These are phyloP conservation scores for Yarrowia deformans DNA, from an alignment of 805 yeast species.

Conservation along the genomic window DNA sequence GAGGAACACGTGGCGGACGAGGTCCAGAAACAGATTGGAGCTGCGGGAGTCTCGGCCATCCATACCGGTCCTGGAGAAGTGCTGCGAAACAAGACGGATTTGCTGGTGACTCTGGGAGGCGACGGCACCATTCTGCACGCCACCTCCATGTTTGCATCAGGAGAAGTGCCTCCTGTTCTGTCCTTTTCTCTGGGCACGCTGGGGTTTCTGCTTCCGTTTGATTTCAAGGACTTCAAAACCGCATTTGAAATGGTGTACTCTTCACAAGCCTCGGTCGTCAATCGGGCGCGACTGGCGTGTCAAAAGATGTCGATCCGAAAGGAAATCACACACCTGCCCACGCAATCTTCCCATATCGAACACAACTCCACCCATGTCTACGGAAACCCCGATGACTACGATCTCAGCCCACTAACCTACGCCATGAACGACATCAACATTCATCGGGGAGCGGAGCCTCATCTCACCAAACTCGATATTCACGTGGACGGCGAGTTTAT, in stretches of 20 bases:
- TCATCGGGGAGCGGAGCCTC: slow-evolving; percentile 89
- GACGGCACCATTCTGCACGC: slow-evolving; percentile 93
- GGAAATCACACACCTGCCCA: slow-evolving; percentile 37
- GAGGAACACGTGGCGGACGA: slow-evolving; percentile 79
- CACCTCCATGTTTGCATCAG: slow-evolving; percentile 74
- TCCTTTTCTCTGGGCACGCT: slow-evolving; percentile 90
- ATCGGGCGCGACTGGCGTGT: slow-evolving; percentile 81
- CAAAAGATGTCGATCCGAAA: slow-evolving; percentile 47
- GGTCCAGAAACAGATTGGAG: slow-evolving; percentile 49
- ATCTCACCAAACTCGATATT: slow-evolving; percentile 82
- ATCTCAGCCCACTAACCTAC: slow-evolving; percentile 56
- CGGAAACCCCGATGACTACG: slow-evolving; percentile 34
- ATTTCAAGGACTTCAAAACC: slow-evolving; percentile 64
- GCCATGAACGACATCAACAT: slow-evolving; percentile 93
- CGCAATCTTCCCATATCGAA: slow-evolving; percentile 20
- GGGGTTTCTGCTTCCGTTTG: slow-evolving; percentile 89
- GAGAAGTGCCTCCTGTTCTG: slow-evolving; percentile 80
- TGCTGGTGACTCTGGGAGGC: slow-evolving; percentile 91
- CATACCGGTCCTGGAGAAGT: slow-evolving; percentile 67
- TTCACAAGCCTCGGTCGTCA: slow-evolving; percentile 73
- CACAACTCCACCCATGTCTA: slow-evolving; percentile 27
- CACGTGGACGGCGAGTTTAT: slow-evolving; percentile 81
- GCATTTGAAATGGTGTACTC: slow-evolving; percentile 73
- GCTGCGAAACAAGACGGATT: slow-evolving; percentile 71
- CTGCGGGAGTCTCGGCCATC: slow-evolving; percentile 45